Conservation (phyloP, 768 basidiomycete genomes). For the Gymnopilus junonius region DNA sequence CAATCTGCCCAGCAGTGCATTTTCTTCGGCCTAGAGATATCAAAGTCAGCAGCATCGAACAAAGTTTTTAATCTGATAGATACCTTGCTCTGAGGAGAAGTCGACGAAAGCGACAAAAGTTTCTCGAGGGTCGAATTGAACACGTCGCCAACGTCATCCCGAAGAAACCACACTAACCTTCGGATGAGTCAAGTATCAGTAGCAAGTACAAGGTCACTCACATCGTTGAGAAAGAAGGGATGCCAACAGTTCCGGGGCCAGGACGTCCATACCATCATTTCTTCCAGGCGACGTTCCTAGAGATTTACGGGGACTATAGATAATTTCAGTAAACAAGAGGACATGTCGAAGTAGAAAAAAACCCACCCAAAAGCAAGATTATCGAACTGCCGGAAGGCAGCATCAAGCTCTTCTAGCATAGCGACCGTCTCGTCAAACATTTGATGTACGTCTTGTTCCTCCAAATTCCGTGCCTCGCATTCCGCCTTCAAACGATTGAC, state of each 20-base stretch:
- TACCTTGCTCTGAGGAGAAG: constrained; percentile 63
- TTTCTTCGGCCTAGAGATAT: constrained; percentile 67
- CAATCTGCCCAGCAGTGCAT: constrained; percentile 75
- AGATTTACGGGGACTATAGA: constrained; percentile 47
- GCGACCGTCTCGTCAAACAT: constrained; percentile 59
- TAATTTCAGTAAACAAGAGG: constrained; percentile 1
- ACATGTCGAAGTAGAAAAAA: neutral
- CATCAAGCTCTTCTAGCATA: constrained; percentile 67
- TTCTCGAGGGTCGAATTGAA: constrained; percentile 61
- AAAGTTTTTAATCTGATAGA: constrained; percentile 2
- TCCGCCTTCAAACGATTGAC: constrained; percentile 60
- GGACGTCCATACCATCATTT: constrained; percentile 42
- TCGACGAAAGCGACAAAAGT: constrained; percentile 58
- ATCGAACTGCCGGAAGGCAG: constrained; percentile 57
- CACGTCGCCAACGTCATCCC: constrained; percentile 56
- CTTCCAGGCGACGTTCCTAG: constrained; percentile 37
- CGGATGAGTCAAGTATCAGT: neutral
- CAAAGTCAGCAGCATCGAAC: neutral
- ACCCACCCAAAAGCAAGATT: constrained; percentile 47
- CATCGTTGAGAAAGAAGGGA: constrained; percentile 69
- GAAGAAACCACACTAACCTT: constrained; percentile 64
- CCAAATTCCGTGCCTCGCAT: constrained; percentile 46
- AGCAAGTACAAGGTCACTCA: constrained; percentile 38
- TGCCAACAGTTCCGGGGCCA: constrained; percentile 66
- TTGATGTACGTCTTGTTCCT: constrained; percentile 50